Evolutionary conservation across 2,329 filamentous ascomycete species (phyloP), one percentile per base, ranked within the genome.

Genomic region (Pseudopithomyces maydicus): DNA sequence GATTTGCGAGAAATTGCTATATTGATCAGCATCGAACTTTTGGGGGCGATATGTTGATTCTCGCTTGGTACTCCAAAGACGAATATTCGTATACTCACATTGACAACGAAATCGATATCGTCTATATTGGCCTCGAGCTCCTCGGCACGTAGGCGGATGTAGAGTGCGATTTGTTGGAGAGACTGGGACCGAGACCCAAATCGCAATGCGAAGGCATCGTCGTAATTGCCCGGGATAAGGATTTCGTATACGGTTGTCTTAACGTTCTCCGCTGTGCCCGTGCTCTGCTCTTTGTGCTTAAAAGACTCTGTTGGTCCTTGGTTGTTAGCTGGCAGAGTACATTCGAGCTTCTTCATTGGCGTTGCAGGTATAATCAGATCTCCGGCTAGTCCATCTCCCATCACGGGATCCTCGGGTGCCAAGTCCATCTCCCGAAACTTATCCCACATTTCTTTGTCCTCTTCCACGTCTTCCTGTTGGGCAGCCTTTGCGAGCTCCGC

Each of bases 341-440:
- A 17, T 33, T 33, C 8, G 6, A 23, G 42, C 7, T 56, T 29
- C 23, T 46, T 46, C 36, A 20, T 53, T 12, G 65, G 57, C 2
- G 62, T 63, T 2, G 29, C 52, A 4, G 42, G 35, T 15, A 61
- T 59, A 29, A 66, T 65, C 15, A 68, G 15, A 45, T 69, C 65
- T 0, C 62, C 66, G 1, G 61, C 62, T 3, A 42, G 8, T 1
- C 41, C 46, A 6, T 38, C 57, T 22, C 60, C 59, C 49, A 68
- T 58, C 8, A 67, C 53, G 1, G 57, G 55, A 22, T 70, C 66
- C 33, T 69, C 35, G 1, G 66, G 67, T 6, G 63, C 61, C 17
- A 71, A 62, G 54, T 69, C 67, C 14, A 64, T 50, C 17, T 67
- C 59, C 1, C 62, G 43, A 44, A 63, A 69, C 11, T 32, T 35